These are phyloP conservation scores for Pseudopediastrum boryanum DNA, from an alignment of 139 green algal species.

Conservation along the genomic window DNA sequence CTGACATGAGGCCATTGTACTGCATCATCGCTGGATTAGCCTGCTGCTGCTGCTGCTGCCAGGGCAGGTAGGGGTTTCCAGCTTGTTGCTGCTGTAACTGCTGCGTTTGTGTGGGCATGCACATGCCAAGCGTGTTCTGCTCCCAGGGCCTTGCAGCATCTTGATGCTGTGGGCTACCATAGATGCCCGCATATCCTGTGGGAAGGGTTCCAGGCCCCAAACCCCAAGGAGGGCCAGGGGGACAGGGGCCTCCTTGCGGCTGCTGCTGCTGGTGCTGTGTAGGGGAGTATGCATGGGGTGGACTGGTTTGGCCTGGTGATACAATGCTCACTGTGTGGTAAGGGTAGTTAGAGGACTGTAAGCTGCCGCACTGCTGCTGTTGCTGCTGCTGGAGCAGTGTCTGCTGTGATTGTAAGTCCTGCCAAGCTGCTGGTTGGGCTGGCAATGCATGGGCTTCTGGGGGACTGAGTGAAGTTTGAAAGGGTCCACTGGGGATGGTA, in stretches of 20 bases:
- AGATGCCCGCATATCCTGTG: too few species aligned
- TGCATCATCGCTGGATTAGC: too few species aligned
- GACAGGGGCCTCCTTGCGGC: background rate
- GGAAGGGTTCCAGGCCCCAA: too few species aligned
- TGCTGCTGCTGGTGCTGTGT: constrained; percentile 21
- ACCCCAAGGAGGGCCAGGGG: too few species aligned
- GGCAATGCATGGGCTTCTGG: too few species aligned
- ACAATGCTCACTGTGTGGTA: background rate
- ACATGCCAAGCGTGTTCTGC: background rate
- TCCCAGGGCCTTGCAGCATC: background rate
- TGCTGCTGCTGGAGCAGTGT: background rate
- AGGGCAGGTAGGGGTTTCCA: background rate
- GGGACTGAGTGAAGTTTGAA: too few species aligned
- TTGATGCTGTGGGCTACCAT: constrained; percentile 3
- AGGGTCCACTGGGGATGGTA: too few species aligned
- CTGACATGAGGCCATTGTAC: too few species aligned
- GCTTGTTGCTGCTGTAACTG: too few species aligned
- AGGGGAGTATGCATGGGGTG: background rate
- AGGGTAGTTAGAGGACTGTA: background rate
- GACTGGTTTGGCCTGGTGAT: background rate
- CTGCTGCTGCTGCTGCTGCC: constrained; percentile 19
- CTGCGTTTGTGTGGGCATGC: background rate
- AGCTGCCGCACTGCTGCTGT: constrained; percentile 17
- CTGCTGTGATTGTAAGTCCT: too few species aligned
- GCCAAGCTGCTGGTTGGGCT: too few species aligned